Evolutionary conservation across 345 rosid species (phyloP).

Genomic region (Salix udensis): DNA sequence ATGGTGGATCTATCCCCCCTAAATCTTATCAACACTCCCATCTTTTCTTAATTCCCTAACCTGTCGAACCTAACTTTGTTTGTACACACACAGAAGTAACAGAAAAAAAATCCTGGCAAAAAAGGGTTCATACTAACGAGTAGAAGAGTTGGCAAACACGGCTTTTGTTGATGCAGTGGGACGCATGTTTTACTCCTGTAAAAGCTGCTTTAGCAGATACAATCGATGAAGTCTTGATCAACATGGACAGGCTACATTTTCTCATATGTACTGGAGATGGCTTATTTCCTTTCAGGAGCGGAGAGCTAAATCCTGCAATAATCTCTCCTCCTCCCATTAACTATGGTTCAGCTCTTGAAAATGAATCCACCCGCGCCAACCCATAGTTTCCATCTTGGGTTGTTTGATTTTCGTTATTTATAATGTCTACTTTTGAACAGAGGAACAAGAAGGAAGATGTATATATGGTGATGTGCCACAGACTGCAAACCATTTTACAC

Average conservation of each 20-base stretch:
- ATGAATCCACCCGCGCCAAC: conserved; percentile 62
- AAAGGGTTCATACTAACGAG: background rate
- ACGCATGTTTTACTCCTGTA: background rate
- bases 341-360: conserved; percentile 35
- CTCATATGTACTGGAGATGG: background rate
- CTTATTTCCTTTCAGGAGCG: background rate
- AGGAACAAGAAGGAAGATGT: conserved; percentile 90
- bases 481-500: conserved; percentile 42
- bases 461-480: conserved; percentile 82
- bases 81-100: background rate
- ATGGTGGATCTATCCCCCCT: conserved; percentile 3
- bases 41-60: background rate
- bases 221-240: background rate
- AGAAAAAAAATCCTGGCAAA: background rate
- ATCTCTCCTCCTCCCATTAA: conserved; percentile 4
- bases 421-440: conserved; percentile 59
- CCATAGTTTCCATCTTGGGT: conserved; percentile 39
- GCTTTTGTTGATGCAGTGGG: background rate
- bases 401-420: conserved; percentile 32
- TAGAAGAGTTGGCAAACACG: conserved; percentile 5
- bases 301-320: conserved; percentile 5
- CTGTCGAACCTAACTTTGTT: background rate
- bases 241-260: background rate
- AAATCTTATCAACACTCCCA: background rate
- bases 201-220: background rate